Evolutionary conservation across 345 rosid species (phyloP).

Genomic region (Mallotus nudiflorus): DNA sequence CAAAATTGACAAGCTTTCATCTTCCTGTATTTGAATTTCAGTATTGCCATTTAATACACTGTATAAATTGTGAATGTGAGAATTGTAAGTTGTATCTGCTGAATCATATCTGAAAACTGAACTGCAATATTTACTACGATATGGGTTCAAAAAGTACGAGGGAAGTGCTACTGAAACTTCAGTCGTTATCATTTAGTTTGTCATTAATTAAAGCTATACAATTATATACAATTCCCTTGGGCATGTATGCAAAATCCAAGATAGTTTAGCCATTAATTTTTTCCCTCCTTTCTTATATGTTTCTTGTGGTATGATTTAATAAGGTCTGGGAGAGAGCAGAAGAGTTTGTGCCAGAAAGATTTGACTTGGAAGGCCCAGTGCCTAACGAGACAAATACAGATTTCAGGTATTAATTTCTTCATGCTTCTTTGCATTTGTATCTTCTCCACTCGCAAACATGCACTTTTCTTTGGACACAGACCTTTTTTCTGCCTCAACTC

Average conservation of each 20-base stretch:
- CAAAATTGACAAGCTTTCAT: too few species aligned
- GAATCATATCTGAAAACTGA: not conserved
- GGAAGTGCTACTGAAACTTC: not conserved
- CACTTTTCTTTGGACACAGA: not conserved
- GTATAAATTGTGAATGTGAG: too few species aligned
- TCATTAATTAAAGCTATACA: not conserved
- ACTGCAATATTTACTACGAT: not conserved
- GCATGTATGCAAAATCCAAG: not conserved
- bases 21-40: not conserved
- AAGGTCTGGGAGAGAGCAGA: constrained; percentile 97
- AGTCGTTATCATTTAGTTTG: not conserved
- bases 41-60: too few species aligned
- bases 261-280: not conserved
- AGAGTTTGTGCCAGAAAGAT: constrained; percentile 84
- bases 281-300: not conserved
- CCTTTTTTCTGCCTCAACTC: not conserved
- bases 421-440: not conserved
- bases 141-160: not conserved
- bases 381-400: constrained; percentile 94
- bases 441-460: not conserved
- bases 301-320: constrained; percentile 17
- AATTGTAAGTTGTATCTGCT: not conserved
- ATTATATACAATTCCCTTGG: not conserved
- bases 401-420: constrained; percentile 57
- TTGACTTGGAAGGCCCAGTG: constrained; percentile 67